Conservation (phyloP, 1,284 basidiomycete genomes). For the Cryptococcus depauperatus region DNA sequence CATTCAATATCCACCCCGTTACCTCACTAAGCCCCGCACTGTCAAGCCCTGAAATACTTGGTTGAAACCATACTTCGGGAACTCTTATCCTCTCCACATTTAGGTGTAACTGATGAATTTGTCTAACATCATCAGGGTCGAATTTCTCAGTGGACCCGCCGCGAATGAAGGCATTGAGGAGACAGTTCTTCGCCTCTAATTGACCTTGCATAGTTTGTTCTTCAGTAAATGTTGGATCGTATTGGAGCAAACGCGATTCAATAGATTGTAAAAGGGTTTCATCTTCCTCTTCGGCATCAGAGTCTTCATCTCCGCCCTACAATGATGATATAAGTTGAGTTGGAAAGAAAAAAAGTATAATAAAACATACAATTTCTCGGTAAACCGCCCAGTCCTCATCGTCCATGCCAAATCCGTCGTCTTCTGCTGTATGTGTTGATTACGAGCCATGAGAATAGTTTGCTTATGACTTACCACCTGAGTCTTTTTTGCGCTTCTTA, state of each 20-base stretch:
- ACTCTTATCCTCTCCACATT: conserved; percentile 91
- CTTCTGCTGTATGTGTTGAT: conserved; percentile 45
- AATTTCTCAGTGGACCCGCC: conserved; percentile 52
- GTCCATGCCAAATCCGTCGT: conserved; percentile 90
- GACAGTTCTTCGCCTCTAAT: conserved; percentile 65
- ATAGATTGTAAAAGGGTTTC: conserved; percentile 61
- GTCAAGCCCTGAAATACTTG: conserved; percentile 87
- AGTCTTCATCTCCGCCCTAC: conserved; percentile 73
- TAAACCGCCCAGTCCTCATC: conserved; percentile 98
- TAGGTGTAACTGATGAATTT: conserved; percentile 69
- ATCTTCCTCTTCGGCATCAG: conserved; percentile 94
- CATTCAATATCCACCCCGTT: conserved; percentile 72
- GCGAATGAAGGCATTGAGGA: conserved; percentile 70
- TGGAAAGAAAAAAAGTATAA: background rate
- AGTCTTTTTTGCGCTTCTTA: conserved; percentile 63
- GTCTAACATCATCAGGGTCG: conserved; percentile 56
- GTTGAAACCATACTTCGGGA: conserved; percentile 89
- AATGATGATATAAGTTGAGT: conserved; percentile 1
- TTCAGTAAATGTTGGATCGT: conserved; percentile 74
- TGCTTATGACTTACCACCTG: conserved; percentile 50
- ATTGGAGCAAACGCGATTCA: conserved; percentile 70
- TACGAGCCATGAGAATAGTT: background rate
- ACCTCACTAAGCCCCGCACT: conserved; percentile 90
- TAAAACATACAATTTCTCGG: conserved; percentile 71
- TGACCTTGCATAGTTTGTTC: conserved; percentile 76